Conservation (phyloP, 1,284 basidiomycete species). For the Pseudozyma tsukubaensis region DNA sequence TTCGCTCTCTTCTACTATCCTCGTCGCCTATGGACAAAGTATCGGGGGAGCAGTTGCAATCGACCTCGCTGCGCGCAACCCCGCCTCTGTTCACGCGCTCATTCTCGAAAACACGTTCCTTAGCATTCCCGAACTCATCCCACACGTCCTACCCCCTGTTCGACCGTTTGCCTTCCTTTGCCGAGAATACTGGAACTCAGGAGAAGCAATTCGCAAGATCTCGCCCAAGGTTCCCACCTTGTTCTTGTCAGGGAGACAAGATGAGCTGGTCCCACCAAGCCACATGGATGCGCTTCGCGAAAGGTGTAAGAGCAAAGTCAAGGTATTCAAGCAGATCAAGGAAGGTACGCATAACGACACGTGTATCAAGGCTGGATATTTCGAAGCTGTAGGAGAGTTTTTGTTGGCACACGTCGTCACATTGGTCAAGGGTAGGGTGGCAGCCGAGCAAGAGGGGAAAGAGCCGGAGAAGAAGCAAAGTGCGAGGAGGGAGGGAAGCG, state of each 20-base stretch:
- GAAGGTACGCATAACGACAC: slow-evolving; percentile 76
- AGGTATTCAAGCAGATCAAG: slow-evolving; percentile 71
- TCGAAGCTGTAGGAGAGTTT: slow-evolving; percentile 61
- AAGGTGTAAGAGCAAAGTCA: slow-evolving; percentile 71
- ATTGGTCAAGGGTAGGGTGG: slow-evolving; percentile 6
- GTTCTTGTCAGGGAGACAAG: slow-evolving; percentile 81
- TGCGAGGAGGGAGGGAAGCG: slow-evolving; percentile 7
- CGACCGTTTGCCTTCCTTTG: slow-evolving; percentile 83
- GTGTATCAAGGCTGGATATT: slow-evolving; percentile 62
- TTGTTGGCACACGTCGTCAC: slow-evolving; percentile 48
- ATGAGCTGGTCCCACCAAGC: slow-evolving; percentile 84
- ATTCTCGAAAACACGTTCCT: slow-evolving; percentile 82
- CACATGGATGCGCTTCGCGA: slow-evolving; percentile 86
- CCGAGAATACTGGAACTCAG: slow-evolving; percentile 88
- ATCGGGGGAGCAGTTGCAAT: slow-evolving; percentile 96
- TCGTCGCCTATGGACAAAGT: slow-evolving; percentile 87
- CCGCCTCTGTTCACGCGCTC: slow-evolving; percentile 77
- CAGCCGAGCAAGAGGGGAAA: neutral
- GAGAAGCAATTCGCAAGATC: slow-evolving; percentile 77
- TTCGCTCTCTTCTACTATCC: slow-evolving; percentile 71
- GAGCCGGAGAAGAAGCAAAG: neutral
- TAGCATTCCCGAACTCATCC: slow-evolving; percentile 70
- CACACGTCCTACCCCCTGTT: slow-evolving; percentile 82
- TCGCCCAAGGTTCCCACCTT: slow-evolving; percentile 81
- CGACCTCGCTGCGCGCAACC: slow-evolving; percentile 84